These are phyloP conservation scores for Rhizopus stolonifer DNA, from an alignment of 371 early-diverging fungal genomes.

Conservation along the genomic window DNA sequence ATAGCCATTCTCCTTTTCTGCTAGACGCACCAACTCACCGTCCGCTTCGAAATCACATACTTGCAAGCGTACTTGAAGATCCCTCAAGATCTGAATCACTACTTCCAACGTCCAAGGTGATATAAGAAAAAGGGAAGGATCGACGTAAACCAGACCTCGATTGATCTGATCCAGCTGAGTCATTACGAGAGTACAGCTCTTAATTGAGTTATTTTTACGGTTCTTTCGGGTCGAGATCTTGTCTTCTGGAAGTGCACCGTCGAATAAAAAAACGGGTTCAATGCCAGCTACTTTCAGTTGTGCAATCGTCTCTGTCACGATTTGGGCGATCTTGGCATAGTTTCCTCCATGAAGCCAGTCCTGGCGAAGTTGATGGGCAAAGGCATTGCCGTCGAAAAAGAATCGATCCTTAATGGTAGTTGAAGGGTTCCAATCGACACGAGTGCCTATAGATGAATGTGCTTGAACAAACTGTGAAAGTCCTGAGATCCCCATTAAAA, in stretches of 20 bases:
- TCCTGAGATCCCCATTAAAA: slow-evolving; percentile 38
- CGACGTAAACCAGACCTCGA: neutral
- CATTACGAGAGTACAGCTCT: slow-evolving; percentile 19
- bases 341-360: slow-evolving; percentile 60
- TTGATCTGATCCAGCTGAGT: slow-evolving; percentile 18
- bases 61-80: slow-evolving; percentile 27
- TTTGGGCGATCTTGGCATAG: slow-evolving; percentile 6
- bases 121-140: slow-evolving; percentile 32
- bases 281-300: slow-evolving; percentile 40
- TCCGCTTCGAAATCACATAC: slow-evolving; percentile 59
- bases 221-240: slow-evolving; percentile 52
- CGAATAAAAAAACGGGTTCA: slow-evolving; percentile 48
- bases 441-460: slow-evolving; percentile 18
- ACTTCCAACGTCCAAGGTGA: slow-evolving; percentile 57
- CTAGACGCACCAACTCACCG: slow-evolving; percentile 45
- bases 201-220: slow-evolving; percentile 52
- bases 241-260: slow-evolving; percentile 56
- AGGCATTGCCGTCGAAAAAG: slow-evolving; percentile 63
- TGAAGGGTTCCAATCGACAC: slow-evolving; percentile 2
- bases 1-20: slow-evolving; percentile 45
- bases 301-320: neutral
- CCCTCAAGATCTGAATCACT: slow-evolving; percentile 42
- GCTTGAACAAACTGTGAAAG: slow-evolving; percentile 37
- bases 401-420: slow-evolving; percentile 24
- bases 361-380: slow-evolving; percentile 43